phyloP scores from a whole-genome alignment of 768 basidiomycete species.

The Pulveroboletus sp. region DNA sequence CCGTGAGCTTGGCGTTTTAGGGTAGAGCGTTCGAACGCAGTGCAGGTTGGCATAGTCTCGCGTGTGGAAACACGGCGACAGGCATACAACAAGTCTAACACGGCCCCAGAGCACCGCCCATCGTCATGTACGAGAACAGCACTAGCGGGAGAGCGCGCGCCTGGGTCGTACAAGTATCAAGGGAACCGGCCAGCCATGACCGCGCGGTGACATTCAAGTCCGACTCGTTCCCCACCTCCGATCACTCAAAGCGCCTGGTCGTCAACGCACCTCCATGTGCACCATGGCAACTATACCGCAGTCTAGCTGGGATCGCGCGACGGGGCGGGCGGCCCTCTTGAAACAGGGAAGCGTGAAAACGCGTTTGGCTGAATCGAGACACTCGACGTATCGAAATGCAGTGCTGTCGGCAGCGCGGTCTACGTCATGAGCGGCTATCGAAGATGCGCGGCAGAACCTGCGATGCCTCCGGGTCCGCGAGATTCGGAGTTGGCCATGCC shows the following conservation, averaged over 20 bases:
- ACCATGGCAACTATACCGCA: constrained; percentile 5
- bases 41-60: not conserved
- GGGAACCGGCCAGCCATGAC: not conserved
- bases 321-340: not conserved
- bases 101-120: not conserved
- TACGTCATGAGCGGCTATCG: not conserved
- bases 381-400: not conserved
- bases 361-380: not conserved
- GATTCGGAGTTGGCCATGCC: too few relatives aligned
- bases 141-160: not conserved
- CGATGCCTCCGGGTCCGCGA: too few relatives aligned
- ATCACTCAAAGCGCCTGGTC: not conserved
- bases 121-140: not conserved
- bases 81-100: not conserved
- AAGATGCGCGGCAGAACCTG: too few relatives aligned
- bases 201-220: not conserved
- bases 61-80: not conserved
- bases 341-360: not conserved
- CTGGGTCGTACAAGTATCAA: not conserved
- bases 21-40: not conserved
- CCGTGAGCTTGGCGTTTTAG: constrained; percentile 16
- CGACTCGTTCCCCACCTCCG: not conserved
- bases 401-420: not conserved
- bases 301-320: constrained; percentile 14
- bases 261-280: constrained; percentile 2